Base-by-base conservation (phyloP, 768 basidiomycete genomes). In the Rhizopogon vulgaris region DNA sequence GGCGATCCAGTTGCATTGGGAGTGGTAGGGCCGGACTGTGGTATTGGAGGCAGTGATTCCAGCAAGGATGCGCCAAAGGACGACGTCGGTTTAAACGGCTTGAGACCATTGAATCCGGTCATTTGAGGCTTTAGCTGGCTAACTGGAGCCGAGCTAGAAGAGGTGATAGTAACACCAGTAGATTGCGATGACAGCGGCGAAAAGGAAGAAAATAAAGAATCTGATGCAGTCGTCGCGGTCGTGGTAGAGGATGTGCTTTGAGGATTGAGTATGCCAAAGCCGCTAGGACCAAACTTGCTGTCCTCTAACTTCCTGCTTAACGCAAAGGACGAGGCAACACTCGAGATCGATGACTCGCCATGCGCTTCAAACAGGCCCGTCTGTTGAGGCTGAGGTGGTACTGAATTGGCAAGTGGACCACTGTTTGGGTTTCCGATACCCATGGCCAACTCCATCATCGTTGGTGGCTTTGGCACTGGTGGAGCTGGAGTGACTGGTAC, bases 21-120 rank as follows among this genome's bases (percentile, higher is more conserved):
- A 14, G 80, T 80, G 5, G 69, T 69, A 1, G 78, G 68, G 3
- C 67, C 64, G 5, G 84, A 81, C 32, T 79, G 82, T 10, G 86
- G 79, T 50, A 91, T 82, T 5, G 90, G 74, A 2, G 92, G 92
- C 24, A 93, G 68, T 3, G 81, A 78, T 47, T 86, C 86, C 53
- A 93, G 60, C 38, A 93, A 64, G 14, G 82, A 80, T 32, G 86
- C 83, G 28, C 90, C 90, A 62, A 93, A 93, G 38, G 79, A 84
- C 2, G 84, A 87, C 2, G 84, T 77, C 2, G 90, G 90, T 61
- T 90, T 90, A 75, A 93, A 93, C 6, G 87, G 80, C 63, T 86
- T 90, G 57, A 90, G 64, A 5, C 83, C 85, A 24, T 76, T 72
- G 49, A 74, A 79, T 2, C 79, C 79, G 4, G 79, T 80, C 41